Percentiles rank a stretch among this genome's conserved stretches.
These are phyloP conservation scores for Elymus sibiricus DNA, from an alignment of 176 grass and related monocot species.

Conservation along the genomic window DNA sequence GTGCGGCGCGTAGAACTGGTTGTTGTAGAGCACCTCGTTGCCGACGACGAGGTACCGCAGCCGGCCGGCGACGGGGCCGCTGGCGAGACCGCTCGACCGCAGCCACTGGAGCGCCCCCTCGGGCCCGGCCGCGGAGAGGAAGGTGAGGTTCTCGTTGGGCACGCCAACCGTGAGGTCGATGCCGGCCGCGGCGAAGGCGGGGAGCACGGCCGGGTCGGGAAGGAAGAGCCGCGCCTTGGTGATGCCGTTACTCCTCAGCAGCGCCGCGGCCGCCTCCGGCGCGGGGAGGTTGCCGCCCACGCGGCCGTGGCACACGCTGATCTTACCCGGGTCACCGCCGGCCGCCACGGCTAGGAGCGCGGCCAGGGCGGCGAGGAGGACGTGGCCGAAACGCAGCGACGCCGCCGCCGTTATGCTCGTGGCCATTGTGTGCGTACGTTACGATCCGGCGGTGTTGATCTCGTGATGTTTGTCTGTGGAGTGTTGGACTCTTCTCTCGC, in stretches of 20 bases:
- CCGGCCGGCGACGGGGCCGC: constrained; percentile 25
- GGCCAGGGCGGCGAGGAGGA: background rate
- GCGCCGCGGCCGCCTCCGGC: constrained; percentile 5
- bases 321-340: constrained; percentile 19
- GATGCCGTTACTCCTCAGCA: constrained; percentile 47
- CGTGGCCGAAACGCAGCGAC: background rate
- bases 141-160: constrained; percentile 74
- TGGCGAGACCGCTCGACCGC: constrained; percentile 32
- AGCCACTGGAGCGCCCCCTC: constrained; percentile 50
- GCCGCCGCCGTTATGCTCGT: background rate
- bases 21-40: constrained; percentile 71
- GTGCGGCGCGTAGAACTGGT: constrained; percentile 54
- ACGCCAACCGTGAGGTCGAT: constrained; percentile 61
- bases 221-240: constrained; percentile 62
- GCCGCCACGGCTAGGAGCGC: background rate
- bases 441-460: background rate
- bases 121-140: constrained; percentile 40
- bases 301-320: constrained; percentile 65
- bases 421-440: constrained; percentile 9
- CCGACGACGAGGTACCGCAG: constrained; percentile 57
- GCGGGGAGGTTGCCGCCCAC: constrained; percentile 49
- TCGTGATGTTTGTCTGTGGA: background rate
- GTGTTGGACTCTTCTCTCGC: background rate
- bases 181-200: constrained; percentile 41
- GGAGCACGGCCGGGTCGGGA: constrained; percentile 46